These are phyloP conservation scores for Lomentospora prolificans DNA, from an alignment of 2,329 filamentous ascomycete genomes.

Conservation along the genomic window DNA sequence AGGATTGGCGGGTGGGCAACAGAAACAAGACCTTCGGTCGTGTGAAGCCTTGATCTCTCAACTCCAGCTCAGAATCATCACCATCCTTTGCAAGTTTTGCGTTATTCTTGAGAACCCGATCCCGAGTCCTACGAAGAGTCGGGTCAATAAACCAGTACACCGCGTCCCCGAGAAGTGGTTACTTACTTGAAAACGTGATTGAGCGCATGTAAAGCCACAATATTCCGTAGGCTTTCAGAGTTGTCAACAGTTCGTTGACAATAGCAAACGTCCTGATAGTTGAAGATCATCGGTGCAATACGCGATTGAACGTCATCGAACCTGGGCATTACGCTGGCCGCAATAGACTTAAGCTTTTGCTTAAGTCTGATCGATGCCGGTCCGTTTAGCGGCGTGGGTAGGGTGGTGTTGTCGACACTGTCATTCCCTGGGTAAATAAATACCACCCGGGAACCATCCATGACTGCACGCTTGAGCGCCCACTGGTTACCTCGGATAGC, in stretches of 20 bases:
- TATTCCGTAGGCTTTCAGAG: slow-evolving; percentile 55
- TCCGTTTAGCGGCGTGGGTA: slow-evolving; percentile 25
- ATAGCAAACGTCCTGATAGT: slow-evolving; percentile 72
- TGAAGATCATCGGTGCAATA: slow-evolving; percentile 64
- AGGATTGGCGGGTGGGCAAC: slow-evolving; percentile 79
- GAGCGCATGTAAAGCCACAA: slow-evolving; percentile 72
- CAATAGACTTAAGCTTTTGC: slow-evolving; percentile 51
- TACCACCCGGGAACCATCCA: slow-evolving; percentile 38
- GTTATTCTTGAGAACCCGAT: slow-evolving; percentile 88
- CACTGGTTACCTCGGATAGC: slow-evolving; percentile 41
- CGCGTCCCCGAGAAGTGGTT: not conserved
- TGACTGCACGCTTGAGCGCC: slow-evolving; percentile 34
- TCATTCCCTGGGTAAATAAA: slow-evolving; percentile 34
- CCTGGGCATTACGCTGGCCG: slow-evolving; percentile 40
- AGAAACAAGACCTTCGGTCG: slow-evolving; percentile 87
- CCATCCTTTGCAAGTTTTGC: slow-evolving; percentile 61
- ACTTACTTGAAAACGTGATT: slow-evolving; percentile 83
- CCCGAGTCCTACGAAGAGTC: slow-evolving; percentile 53
- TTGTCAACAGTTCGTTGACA: slow-evolving; percentile 63
- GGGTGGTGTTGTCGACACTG: slow-evolving; percentile 20
- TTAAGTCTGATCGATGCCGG: slow-evolving; percentile 54
- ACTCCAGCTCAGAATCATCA: slow-evolving; percentile 55
- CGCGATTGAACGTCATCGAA: slow-evolving; percentile 55
- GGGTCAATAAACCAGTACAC: not conserved
- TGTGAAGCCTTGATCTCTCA: slow-evolving; percentile 91